A percentile compares a stretch with the other conserved stretches of the same genome.
Evolutionary conservation across 2,329 filamentous ascomycete species (phyloP).

Genomic region (Epichloe amarillans): DNA sequence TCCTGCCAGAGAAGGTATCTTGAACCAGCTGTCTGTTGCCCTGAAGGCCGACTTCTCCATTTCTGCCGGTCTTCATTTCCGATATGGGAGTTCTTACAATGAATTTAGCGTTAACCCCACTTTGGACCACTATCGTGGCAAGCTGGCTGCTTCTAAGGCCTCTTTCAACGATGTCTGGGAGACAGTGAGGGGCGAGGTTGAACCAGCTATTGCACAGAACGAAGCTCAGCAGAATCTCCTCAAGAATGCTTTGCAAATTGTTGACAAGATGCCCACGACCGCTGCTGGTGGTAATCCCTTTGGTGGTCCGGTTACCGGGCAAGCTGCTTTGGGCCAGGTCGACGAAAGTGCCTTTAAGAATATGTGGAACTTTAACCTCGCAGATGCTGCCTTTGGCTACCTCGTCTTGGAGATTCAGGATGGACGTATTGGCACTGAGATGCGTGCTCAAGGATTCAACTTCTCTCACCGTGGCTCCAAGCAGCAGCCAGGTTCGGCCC

Average conservation of each 20-base stretch:
- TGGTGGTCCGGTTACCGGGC: conserved; percentile 67
- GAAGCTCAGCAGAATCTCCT: conserved; percentile 87
- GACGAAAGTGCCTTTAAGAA: conserved; percentile 99
- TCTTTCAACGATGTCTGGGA: conserved; percentile 99
- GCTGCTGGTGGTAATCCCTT: conserved; percentile 96
- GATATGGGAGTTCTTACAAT: conserved; percentile 98
- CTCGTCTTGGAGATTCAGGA: conserved; percentile 90
- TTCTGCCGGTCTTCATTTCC: conserved; percentile 93
- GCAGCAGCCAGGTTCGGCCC: conserved; percentile 37
- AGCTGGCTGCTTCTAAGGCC: conserved; percentile 92
- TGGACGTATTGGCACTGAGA: conserved; percentile 92
- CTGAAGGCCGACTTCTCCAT: conserved; percentile 97
- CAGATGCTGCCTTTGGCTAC: conserved; percentile 94
- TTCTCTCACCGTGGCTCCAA: conserved; percentile 92
- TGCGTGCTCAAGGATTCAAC: conserved; percentile 98
- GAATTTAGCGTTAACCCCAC: conserved; percentile 99
- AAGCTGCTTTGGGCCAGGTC: conserved; percentile 67
- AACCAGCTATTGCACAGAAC: conserved; percentile 86
- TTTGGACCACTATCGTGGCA: conserved; percentile 94
- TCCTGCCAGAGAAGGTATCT: conserved; percentile 84
- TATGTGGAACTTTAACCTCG: conserved; percentile 99
- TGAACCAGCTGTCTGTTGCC: conserved; percentile 95
- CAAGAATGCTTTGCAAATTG: conserved; percentile 79
- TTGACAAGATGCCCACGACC: conserved; percentile 95
- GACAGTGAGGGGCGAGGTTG: conserved; percentile 90